A percentile compares a stretch with the other conserved stretches of the same genome.
These are phyloP conservation scores for Coemansia aciculifera DNA, from an alignment of 192 early-diverging fungal species.

Conservation along the genomic window DNA sequence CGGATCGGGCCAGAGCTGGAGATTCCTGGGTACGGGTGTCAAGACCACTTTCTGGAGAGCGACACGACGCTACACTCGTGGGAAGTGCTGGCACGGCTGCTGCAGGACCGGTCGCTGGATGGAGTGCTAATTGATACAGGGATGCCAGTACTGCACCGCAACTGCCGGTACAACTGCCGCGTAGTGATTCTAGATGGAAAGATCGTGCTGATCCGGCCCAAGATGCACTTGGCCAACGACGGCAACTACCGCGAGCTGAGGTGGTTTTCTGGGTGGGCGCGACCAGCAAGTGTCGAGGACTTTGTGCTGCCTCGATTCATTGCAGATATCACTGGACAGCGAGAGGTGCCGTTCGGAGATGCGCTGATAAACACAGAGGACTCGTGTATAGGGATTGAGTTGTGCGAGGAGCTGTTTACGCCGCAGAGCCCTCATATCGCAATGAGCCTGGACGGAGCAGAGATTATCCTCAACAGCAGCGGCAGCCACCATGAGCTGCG, in stretches of 20 bases:
- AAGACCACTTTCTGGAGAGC: conserved; percentile 95
- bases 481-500: conserved; percentile 96
- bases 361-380: conserved; percentile 82
- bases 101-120: conserved; percentile 63
- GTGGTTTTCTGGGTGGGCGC: conserved; percentile 91
- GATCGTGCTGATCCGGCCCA: conserved; percentile 96
- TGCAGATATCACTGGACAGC: conserved; percentile 75
- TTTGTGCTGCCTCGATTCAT: conserved; percentile 82
- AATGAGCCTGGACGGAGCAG: conserved; percentile 92
- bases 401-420: conserved; percentile 98
- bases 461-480: conserved; percentile 95
- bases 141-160: conserved; percentile 93
- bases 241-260: conserved; percentile 97
- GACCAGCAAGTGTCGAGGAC: conserved; percentile 66
- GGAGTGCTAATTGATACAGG: conserved; percentile 92
- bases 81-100: conserved; percentile 80
- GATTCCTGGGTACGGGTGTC: conserved; percentile 97
- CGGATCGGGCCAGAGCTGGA: conserved; percentile 96
- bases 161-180: conserved; percentile 96
- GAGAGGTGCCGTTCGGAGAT: conserved; percentile 84
- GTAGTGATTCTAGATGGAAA: conserved; percentile 76
- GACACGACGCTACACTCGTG: conserved; percentile 96
- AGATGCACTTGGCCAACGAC: conserved; percentile 93
- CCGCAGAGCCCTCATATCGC: conserved; percentile 93
- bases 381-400: conserved; percentile 88